Evolutionary conservation across 2,329 filamentous ascomycete species (phyloP).

Genomic region (Coleophoma eucalyptorum): DNA sequence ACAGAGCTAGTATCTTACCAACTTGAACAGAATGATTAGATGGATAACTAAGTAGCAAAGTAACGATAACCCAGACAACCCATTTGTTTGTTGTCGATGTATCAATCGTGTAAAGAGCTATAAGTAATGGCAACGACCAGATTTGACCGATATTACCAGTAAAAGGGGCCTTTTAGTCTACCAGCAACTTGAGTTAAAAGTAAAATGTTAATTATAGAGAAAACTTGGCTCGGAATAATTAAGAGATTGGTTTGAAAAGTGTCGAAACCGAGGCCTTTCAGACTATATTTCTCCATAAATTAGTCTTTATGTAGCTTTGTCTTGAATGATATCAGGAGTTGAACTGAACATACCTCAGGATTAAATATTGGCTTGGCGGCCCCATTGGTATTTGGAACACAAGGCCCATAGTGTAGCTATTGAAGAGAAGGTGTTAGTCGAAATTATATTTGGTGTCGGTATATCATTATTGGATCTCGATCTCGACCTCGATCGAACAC

Average conservation of each 20-base stretch:
- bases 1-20: constrained; percentile 19
- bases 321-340: no score
- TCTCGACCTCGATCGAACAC: no score
- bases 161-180: constrained; percentile 31
- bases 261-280: constrained; percentile 12
- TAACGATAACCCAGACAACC: constrained; percentile 26
- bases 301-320: no score
- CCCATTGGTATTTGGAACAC: constrained; percentile 4
- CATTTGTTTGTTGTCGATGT: constrained; percentile 12
- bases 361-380: constrained; percentile 13
- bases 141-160: constrained; percentile 29
- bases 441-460: no score
- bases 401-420: constrained; percentile 12
- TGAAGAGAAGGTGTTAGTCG: no score
- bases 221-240: constrained; percentile 8
- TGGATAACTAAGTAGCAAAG: constrained; percentile 16
- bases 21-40: constrained; percentile 19
- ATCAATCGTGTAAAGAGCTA: constrained; percentile 22
- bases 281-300: no score
- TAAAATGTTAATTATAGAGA: constrained; percentile 31
- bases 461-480: no score
- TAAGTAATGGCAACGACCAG: constrained; percentile 33
- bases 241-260: constrained; percentile 18
- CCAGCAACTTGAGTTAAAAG: constrained; percentile 41
- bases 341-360: no score